Evolutionary conservation across 78 protist species (phyloP).

Genomic region (Creolimax fragrantissima): DNA sequence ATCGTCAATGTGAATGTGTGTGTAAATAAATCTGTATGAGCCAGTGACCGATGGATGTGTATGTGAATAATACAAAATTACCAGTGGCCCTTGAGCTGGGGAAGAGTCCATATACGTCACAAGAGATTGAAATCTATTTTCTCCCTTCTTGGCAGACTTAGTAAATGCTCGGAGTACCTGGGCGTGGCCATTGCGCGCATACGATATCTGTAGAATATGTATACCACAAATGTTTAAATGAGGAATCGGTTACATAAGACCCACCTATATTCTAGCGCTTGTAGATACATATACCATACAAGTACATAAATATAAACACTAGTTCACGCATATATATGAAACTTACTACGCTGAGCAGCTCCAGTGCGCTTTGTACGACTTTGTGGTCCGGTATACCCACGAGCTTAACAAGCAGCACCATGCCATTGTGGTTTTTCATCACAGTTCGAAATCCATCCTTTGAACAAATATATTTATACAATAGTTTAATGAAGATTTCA

Average conservation of each 20-base stretch:
- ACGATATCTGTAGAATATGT: neutral
- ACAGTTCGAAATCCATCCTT: neutral
- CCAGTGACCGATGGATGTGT: too few relatives aligned
- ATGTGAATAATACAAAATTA: too few relatives aligned
- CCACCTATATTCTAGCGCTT: too few relatives aligned
- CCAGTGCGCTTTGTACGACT: neutral
- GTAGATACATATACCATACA: neutral
- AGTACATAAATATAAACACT: neutral
- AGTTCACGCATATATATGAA: neutral
- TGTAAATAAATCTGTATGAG: neutral
- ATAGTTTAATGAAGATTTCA: too few relatives aligned
- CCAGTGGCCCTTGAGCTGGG: neutral
- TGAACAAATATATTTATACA: too few relatives aligned
- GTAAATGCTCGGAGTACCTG: neutral
- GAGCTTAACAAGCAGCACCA: neutral
- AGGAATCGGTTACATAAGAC: too few relatives aligned
- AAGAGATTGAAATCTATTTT: neutral
- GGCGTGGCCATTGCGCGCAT: neutral
- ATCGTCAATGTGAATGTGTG: neutral
- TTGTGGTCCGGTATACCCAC: neutral
- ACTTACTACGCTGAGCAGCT: neutral
- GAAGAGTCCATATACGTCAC: neutral
- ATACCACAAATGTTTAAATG: too few relatives aligned
- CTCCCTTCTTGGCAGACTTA: neutral
- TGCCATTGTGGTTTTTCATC: neutral